Percentiles rank a stretch among this genome's conserved stretches.
phyloP scores from a whole-genome alignment of 768 basidiomycete genomes.

The Tephrocybe rancida region DNA sequence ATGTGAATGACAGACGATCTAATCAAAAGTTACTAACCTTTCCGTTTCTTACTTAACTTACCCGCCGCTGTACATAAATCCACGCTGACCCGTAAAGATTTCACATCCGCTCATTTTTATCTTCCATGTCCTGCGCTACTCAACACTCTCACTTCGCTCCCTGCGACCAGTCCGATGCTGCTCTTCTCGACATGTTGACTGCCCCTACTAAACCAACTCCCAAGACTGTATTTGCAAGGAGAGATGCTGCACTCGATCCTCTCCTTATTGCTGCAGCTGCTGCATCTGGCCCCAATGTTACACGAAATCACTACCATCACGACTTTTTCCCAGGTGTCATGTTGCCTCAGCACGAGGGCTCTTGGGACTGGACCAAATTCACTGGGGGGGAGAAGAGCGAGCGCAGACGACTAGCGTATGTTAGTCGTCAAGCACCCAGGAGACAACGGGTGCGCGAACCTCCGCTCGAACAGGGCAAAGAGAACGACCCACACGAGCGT shows the following conservation, averaged over 20 bases:
- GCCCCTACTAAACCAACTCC: conserved; percentile 44
- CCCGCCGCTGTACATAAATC: conserved; percentile 12
- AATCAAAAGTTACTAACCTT: conserved; percentile 9
- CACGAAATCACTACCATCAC: conserved; percentile 86
- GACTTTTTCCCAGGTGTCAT: conserved; percentile 68
- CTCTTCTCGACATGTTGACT: conserved; percentile 68
- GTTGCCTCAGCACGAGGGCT: conserved; percentile 51
- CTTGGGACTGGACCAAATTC: conserved; percentile 63
- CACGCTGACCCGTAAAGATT: conserved; percentile 4
- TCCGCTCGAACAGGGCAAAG: conserved; percentile 45
- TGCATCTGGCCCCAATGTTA: conserved; percentile 75
- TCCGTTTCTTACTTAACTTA: not conserved
- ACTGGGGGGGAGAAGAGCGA: conserved; percentile 45
- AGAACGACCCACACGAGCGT: conserved; percentile 44
- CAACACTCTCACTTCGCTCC: conserved; percentile 23
- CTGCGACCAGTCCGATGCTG: conserved; percentile 48
- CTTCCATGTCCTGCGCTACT: conserved; percentile 18
- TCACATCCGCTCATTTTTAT: conserved; percentile 5
- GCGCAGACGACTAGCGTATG: conserved; percentile 57
- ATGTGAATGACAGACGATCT: conserved; percentile 12
- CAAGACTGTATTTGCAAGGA: conserved; percentile 49
- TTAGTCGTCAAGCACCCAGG: conserved; percentile 77
- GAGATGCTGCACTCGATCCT: conserved; percentile 79
- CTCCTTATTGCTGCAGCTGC: conserved; percentile 77
- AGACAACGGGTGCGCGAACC: conserved; percentile 49